Percentiles rank a stretch among this genome's conserved stretches.
Evolutionary conservation across 495 filamentous ascomycete species (phyloP).

Genomic region (Penicillium odoratum): DNA sequence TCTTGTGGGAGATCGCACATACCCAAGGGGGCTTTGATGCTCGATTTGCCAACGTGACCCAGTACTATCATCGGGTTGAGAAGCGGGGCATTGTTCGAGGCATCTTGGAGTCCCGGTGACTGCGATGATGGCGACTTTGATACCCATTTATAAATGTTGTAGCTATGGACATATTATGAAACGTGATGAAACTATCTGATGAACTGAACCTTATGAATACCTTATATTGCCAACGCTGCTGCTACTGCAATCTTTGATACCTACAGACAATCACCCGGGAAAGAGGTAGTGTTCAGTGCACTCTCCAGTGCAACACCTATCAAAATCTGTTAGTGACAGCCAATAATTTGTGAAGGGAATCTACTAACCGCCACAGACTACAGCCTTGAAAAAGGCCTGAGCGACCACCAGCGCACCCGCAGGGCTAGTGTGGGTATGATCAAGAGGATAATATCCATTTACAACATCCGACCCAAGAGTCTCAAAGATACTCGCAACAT

Average conservation of each 20-base stretch:
- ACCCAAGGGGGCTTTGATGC: conserved; percentile 25
- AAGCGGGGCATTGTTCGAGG: conserved; percentile 49
- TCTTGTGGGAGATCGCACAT: conserved; percentile 59
- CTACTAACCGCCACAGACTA: conserved; percentile 37
- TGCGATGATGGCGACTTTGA: not conserved
- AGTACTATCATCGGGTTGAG: conserved; percentile 54
- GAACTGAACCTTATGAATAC: not conserved
- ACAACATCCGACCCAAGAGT: conserved; percentile 45
- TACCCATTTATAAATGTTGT: conserved; percentile 2
- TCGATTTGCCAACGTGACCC: conserved; percentile 45
- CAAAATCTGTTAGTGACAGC: no score
- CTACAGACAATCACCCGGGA: conserved; percentile 34
- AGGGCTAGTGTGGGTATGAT: conserved; percentile 66
- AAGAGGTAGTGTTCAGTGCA: conserved; percentile 30
- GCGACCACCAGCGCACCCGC: conserved; percentile 58
- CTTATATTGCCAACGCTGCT: not conserved
- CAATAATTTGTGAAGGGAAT: no score
- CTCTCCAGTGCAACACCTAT: conserved; percentile 32
- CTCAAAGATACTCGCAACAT: conserved; percentile 53
- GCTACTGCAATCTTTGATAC: not conserved
- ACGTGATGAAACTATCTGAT: not conserved
- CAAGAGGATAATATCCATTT: conserved; percentile 55
- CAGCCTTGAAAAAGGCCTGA: conserved; percentile 61
- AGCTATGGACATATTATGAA: conserved; percentile 7
- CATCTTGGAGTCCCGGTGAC: conserved; percentile 34